These are phyloP conservation scores for Pseudocercospora cruenta DNA, from an alignment of 2,329 filamentous ascomycete genomes.

Conservation along the genomic window DNA sequence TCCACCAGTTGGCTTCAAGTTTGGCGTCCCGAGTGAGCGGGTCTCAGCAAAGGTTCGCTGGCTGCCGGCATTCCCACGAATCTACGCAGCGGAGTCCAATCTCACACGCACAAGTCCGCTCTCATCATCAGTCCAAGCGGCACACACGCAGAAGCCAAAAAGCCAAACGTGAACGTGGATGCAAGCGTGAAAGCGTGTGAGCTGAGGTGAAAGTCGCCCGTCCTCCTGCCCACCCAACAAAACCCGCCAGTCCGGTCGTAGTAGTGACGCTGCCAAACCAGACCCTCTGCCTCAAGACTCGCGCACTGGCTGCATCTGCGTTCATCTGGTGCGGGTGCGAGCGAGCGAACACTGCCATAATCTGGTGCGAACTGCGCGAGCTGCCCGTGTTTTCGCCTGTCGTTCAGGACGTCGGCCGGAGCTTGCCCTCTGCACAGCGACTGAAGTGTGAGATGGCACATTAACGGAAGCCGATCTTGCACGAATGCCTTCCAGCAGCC, in stretches of 20 bases:
- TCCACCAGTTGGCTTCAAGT: no score
- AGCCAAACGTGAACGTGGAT: neutral
- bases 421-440: neutral
- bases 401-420: neutral
- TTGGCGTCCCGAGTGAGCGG: neutral
- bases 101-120: neutral
- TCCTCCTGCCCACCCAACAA: neutral
- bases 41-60: neutral
- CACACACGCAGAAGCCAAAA: neutral
- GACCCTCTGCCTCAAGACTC: neutral
- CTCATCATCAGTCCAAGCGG: neutral
- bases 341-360: neutral
- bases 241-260: neutral
- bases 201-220: no score
- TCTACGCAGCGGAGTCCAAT: neutral
- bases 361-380: neutral
- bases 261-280: neutral
- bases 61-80: neutral
- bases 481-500: neutral
- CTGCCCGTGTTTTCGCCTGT: slow-evolving; percentile 1
- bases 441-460: neutral
- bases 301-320: no score
- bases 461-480: neutral
- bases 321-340: neutral
- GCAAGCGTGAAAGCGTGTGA: no score